Evolutionary conservation across 345 rosid species (phyloP), one percentile per base, ranked within the genome.

Genomic region (Bretschneidera sinensis): DNA sequence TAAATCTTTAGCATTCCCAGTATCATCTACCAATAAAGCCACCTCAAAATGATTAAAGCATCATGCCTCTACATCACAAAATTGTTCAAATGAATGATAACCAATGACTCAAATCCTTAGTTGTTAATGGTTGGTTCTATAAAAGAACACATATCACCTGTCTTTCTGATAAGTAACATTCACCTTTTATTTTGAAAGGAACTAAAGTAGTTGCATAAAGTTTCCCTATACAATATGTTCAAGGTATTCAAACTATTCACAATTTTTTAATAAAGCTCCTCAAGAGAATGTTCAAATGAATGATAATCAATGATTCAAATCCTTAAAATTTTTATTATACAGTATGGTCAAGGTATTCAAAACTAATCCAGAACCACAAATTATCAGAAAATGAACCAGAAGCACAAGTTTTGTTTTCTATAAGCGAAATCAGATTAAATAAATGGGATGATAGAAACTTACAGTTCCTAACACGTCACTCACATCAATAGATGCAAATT

Each of bases 391-490:
- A 57, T 57, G 23, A 9, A 35, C 49, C 21, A 51, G 21, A 28
- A 48, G 34, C 24, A 62, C 19, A 54, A 20, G 51, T 53, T 61
- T 11, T 28, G 4, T 20, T 8, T 54, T 33, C 52, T 0, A 6
- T 54, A 35, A 31, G 57, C 55, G 43, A 56, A 60, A 62, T 39
- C 25, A 49, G 69, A 61, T 50, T n/a, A 63, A 55, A 74, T 43
- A 55, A 22, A 62, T 55, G 13, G 21, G 47, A 57, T 9, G 20
- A 66, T 48, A 31, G 69, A 59, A 73, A 83, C 99, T 95, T 87
- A 95, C 98, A 71, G 99, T 91, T 83, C 99, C 99, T 79, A 95
- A 71, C 66, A 88, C 88, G 11, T 95, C 97, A 66, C 87, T 88
- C 80, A 95, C 92, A 55, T 88, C 99, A 57, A 95, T 81, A 6